Evolutionary conservation across 2,329 filamentous ascomycete genomes (phyloP).

Genomic region (Pseudopithomyces maydicus): DNA sequence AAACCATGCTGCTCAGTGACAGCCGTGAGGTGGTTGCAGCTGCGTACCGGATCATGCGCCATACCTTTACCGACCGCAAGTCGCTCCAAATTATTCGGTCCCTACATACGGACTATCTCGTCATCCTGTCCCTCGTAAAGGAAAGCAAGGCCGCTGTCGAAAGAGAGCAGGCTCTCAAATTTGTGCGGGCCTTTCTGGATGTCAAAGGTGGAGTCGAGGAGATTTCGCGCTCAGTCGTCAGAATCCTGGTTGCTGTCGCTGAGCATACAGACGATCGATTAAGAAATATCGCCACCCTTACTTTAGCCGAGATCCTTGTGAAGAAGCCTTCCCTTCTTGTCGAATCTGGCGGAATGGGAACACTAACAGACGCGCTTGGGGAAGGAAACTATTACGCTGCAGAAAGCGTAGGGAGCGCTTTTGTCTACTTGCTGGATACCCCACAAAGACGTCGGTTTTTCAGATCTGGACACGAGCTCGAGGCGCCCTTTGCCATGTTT

Average conservation of each 20-base stretch:
- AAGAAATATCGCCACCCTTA: constrained; percentile 89
- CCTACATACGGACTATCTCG: constrained; percentile 89
- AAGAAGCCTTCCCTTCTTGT: constrained; percentile 82
- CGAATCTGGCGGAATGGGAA: constrained; percentile 80
- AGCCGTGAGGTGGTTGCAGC: constrained; percentile 95
- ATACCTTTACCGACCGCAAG: constrained; percentile 88
- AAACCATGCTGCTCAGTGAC: constrained; percentile 94
- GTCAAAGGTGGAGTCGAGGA: constrained; percentile 91
- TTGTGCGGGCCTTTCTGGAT: constrained; percentile 91
- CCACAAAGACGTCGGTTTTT: constrained; percentile 81
- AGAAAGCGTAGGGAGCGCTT: constrained; percentile 84
- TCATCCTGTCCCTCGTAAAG: constrained; percentile 90
- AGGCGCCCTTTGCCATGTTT: constrained; percentile 85
- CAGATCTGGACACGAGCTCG: constrained; percentile 86
- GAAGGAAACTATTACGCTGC: constrained; percentile 93
- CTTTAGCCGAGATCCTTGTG: constrained; percentile 87
- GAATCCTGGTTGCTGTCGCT: constrained; percentile 88
- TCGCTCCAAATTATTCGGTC: constrained; percentile 87
- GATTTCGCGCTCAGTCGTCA: constrained; percentile 82
- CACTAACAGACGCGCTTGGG: constrained; percentile 87
- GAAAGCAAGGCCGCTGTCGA: constrained; percentile 97
- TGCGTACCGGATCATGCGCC: constrained; percentile 89
- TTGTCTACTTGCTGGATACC: constrained; percentile 86
- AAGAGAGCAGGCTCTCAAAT: constrained; percentile 94
- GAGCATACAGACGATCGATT: constrained; percentile 85